Evolutionary conservation across 306 rosid genomes (phyloP).

Genomic region (Acacia melanoxylon): DNA sequence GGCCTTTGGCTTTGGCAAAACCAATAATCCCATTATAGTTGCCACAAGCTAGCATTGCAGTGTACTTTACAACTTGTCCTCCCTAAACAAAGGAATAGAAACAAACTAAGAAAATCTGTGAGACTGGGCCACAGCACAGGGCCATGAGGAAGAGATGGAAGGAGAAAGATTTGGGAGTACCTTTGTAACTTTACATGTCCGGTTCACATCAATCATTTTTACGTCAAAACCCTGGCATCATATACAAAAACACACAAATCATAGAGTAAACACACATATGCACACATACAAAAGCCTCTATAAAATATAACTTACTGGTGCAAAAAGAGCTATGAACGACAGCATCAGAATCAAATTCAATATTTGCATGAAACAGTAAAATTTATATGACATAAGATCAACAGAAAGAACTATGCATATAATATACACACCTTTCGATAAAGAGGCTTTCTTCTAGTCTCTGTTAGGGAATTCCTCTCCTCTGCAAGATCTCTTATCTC

Average conservation of each 20-base stretch:
- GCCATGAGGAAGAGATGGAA: not conserved
- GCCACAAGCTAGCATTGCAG: constrained; percentile 92
- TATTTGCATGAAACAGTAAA: not conserved
- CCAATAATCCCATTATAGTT: constrained; percentile 88
- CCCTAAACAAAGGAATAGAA: constrained; percentile 54
- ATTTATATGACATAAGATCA: not conserved
- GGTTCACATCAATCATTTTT: constrained; percentile 80
- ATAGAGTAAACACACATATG: not conserved
- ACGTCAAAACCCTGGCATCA: constrained; percentile 87
- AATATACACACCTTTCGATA: constrained; percentile 60
- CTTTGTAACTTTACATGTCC: constrained; percentile 96
- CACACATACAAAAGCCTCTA: constrained; percentile 7
- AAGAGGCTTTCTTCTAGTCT: constrained; percentile 83
- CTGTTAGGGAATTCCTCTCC: constrained; percentile 89
- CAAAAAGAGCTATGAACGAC: not conserved
- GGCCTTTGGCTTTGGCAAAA: constrained; percentile 94
- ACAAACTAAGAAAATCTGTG: constrained; percentile 27
- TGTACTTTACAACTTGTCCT: constrained; percentile 81
- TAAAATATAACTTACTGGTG: not conserved
- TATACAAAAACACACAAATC: constrained; percentile 26
- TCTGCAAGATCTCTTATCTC: constrained; percentile 93
- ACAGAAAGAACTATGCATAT: constrained; percentile 16
- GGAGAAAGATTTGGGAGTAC: constrained; percentile 38
- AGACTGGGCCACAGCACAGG: not conserved
- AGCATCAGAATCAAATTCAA: constrained; percentile 20